A percentile compares a stretch with the other conserved stretches of the same genome.
These are phyloP conservation scores for Drechslerella coelobrocha DNA, from an alignment of 2,329 filamentous ascomycete species.

Conservation along the genomic window DNA sequence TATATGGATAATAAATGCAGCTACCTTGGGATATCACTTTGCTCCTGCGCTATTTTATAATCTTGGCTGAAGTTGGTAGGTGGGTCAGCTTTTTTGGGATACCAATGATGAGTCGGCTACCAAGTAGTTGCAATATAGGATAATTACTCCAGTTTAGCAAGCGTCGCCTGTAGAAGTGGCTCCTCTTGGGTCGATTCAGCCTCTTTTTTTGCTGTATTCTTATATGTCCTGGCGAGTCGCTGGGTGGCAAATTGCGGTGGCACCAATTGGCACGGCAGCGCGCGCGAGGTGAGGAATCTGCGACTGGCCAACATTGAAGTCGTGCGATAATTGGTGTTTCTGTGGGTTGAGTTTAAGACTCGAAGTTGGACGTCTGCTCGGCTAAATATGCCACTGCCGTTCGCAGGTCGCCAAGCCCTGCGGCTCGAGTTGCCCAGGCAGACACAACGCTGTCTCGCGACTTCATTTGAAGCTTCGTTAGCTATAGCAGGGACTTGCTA, in stretches of 20 bases:
- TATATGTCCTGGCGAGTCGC: slow-evolving; percentile 35
- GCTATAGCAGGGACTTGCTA: no score
- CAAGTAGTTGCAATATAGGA: background rate
- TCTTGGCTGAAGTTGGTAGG: slow-evolving; percentile 4
- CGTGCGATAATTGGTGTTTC: background rate
- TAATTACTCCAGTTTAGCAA: slow-evolving; percentile 57
- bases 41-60: background rate
- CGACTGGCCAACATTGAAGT: slow-evolving; percentile 27
- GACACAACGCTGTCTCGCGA: no score
- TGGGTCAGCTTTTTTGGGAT: background rate
- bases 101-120: background rate
- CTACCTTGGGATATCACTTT: background rate
- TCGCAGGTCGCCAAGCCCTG: no score
- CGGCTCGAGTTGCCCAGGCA: no score
- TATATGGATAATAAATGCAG: no score
- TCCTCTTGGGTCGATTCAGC: slow-evolving; percentile 10
- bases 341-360: background rate
- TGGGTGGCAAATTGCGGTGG: slow-evolving; percentile 23
- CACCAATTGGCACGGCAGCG: slow-evolving; percentile 39
- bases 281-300: slow-evolving; percentile 24
- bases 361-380: no score
- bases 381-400: no score
- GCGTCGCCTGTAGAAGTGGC: slow-evolving; percentile 56
- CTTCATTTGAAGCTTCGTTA: no score
- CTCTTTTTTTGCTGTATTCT: slow-evolving; percentile 8